Evolutionary conservation across 192 early-diverging fungal species (phyloP).

Genomic region (Entomortierella beljakovae): DNA sequence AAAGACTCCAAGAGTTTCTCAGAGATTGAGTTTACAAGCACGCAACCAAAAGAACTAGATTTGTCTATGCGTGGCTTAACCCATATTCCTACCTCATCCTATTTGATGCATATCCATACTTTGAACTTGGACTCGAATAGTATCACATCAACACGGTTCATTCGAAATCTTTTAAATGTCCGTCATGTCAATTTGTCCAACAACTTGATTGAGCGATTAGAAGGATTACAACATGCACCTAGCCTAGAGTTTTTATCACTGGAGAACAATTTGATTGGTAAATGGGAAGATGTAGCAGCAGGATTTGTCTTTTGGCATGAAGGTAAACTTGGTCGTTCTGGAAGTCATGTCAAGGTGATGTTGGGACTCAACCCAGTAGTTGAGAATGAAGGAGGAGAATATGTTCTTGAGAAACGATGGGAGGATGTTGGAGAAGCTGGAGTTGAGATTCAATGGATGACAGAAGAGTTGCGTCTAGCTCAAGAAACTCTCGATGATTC

Average conservation of each 20-base stretch:
- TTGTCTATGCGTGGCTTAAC: slow-evolving; percentile 50
- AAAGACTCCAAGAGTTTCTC: slow-evolving; percentile 35
- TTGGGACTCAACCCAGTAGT: slow-evolving; percentile 32
- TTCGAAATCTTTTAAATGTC: slow-evolving; percentile 38
- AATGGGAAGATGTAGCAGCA: slow-evolving; percentile 49
- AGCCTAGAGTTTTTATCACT: slow-evolving; percentile 31
- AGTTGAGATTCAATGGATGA: slow-evolving; percentile 39
- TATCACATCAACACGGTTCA: slow-evolving; percentile 45
- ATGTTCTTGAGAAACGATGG: slow-evolving; percentile 51
- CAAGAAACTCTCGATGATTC: slow-evolving; percentile 11
- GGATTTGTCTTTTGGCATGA: slow-evolving; percentile 52
- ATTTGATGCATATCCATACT: slow-evolving; percentile 38
- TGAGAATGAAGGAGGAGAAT: slow-evolving; percentile 50
- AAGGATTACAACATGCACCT: slow-evolving; percentile 45
- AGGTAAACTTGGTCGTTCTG: slow-evolving; percentile 42
- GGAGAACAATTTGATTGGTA: slow-evolving; percentile 46
- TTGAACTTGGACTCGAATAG: slow-evolving; percentile 47
- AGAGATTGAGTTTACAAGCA: slow-evolving; percentile 30
- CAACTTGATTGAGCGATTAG: slow-evolving; percentile 46
- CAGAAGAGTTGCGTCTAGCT: slow-evolving; percentile 23
- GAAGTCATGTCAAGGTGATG: slow-evolving; percentile 33
- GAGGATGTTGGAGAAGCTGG: slow-evolving; percentile 47
- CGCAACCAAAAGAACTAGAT: slow-evolving; percentile 22
- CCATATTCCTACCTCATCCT: slow-evolving; percentile 43
- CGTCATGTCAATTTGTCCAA: slow-evolving; percentile 41